phyloP scores from a whole-genome alignment of 805 yeast species.

The Pichia kluyveri region DNA sequence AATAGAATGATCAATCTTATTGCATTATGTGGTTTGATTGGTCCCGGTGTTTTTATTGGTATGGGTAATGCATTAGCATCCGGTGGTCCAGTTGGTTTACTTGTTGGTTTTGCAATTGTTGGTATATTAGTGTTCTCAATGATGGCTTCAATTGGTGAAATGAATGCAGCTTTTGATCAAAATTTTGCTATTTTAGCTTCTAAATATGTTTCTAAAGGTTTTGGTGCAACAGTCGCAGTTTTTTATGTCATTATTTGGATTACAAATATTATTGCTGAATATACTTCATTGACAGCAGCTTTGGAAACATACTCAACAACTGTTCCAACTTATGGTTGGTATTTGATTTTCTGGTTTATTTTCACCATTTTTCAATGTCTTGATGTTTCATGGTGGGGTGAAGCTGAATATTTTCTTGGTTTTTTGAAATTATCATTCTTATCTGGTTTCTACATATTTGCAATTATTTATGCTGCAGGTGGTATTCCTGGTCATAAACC shows the following conservation, averaged over 20 bases:
- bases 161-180: constrained; percentile 44
- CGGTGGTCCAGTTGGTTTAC: constrained; percentile 46
- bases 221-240: constrained; percentile 49
- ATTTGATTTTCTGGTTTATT: constrained; percentile 41
- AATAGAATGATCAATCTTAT: constrained; percentile 16
- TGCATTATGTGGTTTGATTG: constrained; percentile 40
- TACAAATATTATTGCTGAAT: constrained; percentile 46
- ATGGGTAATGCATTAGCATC: constrained; percentile 40
- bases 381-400: constrained; percentile 48
- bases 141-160: constrained; percentile 49
- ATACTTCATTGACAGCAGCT: constrained; percentile 43
- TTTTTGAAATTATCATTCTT: constrained; percentile 39
- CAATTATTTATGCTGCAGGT: constrained; percentile 38
- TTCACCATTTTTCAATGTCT: constrained; percentile 42
- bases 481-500: constrained; percentile 27
- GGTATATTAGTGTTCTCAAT: constrained; percentile 45
- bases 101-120: constrained; percentile 41
- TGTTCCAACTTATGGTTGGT: constrained; percentile 48
- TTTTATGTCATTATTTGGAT: constrained; percentile 48
- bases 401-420: constrained; percentile 46
- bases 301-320: constrained; percentile 41
- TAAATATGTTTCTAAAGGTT: constrained; percentile 43
- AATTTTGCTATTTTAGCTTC: constrained; percentile 46
- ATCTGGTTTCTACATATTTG: constrained; percentile 41
- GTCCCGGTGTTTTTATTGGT: constrained; percentile 47